Evolutionary conservation across 2,329 filamentous ascomycete genomes (phyloP).

Genomic region (Paraphaeosphaeria sporulosa): DNA sequence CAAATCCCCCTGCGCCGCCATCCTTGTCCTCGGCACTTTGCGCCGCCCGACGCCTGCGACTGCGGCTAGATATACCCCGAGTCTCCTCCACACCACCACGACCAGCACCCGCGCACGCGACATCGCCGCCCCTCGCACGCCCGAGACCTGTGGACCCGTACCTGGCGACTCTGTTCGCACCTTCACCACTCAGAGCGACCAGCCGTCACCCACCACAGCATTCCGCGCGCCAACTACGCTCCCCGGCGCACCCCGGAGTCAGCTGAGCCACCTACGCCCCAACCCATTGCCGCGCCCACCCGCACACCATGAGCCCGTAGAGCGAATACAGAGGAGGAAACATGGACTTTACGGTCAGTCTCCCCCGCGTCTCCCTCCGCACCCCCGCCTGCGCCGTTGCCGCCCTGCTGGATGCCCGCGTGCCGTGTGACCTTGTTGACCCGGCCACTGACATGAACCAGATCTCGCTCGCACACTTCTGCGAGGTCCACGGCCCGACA

Average conservation of each 20-base stretch:
- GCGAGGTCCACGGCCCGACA: constrained; percentile 68
- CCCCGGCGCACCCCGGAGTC: constrained; percentile 30
- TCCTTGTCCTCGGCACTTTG: background rate
- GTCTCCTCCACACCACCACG: constrained; percentile 16
- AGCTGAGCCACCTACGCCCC: constrained; percentile 41
- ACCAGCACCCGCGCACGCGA: constrained; percentile 26
- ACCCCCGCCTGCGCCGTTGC: constrained; percentile 9
- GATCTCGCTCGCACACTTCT: constrained; percentile 70
- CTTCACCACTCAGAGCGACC: constrained; percentile 37
- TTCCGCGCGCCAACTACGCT: constrained; percentile 23
- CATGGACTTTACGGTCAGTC: constrained; percentile 52
- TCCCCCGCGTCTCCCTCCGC: constrained; percentile 19
- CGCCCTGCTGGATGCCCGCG: constrained; percentile 14
- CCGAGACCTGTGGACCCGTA: constrained; percentile 32
- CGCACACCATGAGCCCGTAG: constrained; percentile 43
- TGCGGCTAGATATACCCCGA: background rate
- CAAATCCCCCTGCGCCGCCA: background rate
- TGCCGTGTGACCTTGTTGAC: constrained; percentile 18
- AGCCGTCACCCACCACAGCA: constrained; percentile 27
- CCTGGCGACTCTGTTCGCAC: constrained; percentile 22
- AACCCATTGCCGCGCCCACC: constrained; percentile 33
- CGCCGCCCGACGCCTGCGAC: background rate
- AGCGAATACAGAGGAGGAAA: constrained; percentile 35
- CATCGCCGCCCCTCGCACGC: constrained; percentile 24
- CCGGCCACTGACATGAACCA: constrained; percentile 42